Conservation (phyloP, 345 rosid species). For the Viola odorata region DNA sequence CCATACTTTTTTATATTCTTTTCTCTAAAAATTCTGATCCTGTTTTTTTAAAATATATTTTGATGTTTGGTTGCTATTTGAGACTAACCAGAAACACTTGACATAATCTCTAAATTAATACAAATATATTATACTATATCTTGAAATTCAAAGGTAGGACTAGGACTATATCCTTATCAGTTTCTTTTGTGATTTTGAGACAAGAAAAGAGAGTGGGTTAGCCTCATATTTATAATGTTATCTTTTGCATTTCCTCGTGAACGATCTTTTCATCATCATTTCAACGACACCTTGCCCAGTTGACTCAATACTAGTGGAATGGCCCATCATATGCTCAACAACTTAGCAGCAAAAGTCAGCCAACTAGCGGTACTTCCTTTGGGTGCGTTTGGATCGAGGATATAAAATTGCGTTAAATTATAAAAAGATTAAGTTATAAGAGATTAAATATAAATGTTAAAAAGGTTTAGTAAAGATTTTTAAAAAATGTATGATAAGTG, state of each 20-base stretch:
- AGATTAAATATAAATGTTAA: too few species aligned
- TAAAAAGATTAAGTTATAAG: too few species aligned
- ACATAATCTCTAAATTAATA: background rate
- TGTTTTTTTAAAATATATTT: background rate
- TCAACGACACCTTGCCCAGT: background rate
- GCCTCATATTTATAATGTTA: slow-evolving; percentile 21
- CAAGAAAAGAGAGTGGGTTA: slow-evolving; percentile 2
- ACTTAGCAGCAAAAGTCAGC: background rate
- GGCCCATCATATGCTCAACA: slow-evolving; percentile 14
- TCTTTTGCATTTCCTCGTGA: slow-evolving; percentile 10
- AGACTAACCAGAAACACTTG: background rate
- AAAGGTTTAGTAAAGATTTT: too few species aligned
- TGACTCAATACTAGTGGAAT: slow-evolving; percentile 14
- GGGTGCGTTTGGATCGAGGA: too few species aligned
- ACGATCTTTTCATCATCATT: slow-evolving; percentile 5
- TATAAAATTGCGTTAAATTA: too few species aligned
- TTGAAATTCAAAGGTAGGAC: background rate
- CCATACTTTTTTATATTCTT: background rate
- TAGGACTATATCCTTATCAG: too few species aligned
- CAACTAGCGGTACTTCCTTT: too few species aligned
- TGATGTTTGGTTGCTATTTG: background rate
- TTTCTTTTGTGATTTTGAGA: slow-evolving; percentile 17
- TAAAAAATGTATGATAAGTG: too few species aligned
- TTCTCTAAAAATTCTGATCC: background rate
- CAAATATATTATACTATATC: background rate